Conservation (phyloP, 2,329 filamentous ascomycete species). For the Tolypocladium nubicola region DNA sequence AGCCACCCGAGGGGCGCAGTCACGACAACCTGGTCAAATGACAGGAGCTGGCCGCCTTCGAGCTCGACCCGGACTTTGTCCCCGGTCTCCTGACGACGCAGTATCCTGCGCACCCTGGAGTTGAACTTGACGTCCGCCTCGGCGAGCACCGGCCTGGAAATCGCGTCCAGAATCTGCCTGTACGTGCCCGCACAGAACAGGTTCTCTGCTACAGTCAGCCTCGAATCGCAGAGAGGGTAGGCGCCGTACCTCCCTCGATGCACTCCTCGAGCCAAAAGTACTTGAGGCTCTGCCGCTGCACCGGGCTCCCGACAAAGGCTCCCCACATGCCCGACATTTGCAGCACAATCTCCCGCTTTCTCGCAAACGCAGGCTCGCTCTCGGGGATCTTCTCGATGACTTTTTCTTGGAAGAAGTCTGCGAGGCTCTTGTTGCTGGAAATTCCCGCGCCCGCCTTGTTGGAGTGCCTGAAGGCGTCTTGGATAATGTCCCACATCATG, state of each 20-base stretch:
- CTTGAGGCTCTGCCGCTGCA: constrained; percentile 57
- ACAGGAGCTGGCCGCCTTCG: constrained; percentile 29
- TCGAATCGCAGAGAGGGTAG: not conserved
- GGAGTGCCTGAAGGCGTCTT: constrained; percentile 56
- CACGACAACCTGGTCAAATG: constrained; percentile 59
- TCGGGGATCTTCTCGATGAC: constrained; percentile 36
- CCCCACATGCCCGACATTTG: constrained; percentile 58
- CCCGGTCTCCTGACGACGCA: constrained; percentile 12
- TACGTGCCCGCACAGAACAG: constrained; percentile 51
- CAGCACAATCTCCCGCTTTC: constrained; percentile 31
- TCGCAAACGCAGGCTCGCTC: constrained; percentile 26
- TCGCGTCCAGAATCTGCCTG: constrained; percentile 42
- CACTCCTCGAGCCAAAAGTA: constrained; percentile 74
- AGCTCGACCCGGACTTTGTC: constrained; percentile 33
- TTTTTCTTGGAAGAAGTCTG: constrained; percentile 41
- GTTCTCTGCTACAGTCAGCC: constrained; percentile 33
- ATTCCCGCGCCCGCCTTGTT: constrained; percentile 44
- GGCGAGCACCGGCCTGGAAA: constrained; percentile 46
- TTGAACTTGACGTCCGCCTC: constrained; percentile 42
- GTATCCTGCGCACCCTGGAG: constrained; percentile 35
- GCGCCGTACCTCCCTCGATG: constrained; percentile 51
- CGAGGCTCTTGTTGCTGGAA: constrained; percentile 33
- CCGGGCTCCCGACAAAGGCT: constrained; percentile 56
- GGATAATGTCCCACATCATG: constrained; percentile 58
- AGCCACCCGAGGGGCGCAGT: constrained; percentile 61